Percentiles rank a stretch among this genome's conserved stretches.
phyloP scores from a whole-genome alignment of 148 eudicot genomes.

The Cornus suecica region DNA sequence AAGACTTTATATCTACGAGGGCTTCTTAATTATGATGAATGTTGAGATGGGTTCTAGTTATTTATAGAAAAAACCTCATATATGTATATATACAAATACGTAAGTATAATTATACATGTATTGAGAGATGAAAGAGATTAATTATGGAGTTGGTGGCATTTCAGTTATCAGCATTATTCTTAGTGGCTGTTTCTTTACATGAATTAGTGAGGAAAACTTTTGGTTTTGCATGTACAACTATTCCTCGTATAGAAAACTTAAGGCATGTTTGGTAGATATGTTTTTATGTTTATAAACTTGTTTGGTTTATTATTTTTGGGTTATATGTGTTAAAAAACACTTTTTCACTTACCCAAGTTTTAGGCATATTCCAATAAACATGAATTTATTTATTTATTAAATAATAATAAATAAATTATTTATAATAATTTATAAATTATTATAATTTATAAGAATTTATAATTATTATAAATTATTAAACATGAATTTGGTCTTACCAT shows the following conservation, averaged over 20 bases:
- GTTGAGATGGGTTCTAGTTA: not conserved
- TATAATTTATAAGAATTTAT: too few species aligned
- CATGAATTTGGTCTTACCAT: too few species aligned
- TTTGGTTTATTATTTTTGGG: too few species aligned
- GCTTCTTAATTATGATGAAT: slow-evolving; percentile 22
- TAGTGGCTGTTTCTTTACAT: not conserved
- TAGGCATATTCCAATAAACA: too few species aligned
- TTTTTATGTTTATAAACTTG: too few species aligned
- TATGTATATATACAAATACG: not conserved
- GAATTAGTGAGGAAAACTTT: slow-evolving; percentile 3
- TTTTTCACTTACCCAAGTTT: too few species aligned
- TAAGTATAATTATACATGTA: not conserved
- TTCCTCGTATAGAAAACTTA: not conserved
- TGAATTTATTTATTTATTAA: too few species aligned
- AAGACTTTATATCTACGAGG: slow-evolving; percentile 8
- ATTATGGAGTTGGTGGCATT: slow-evolving; percentile 30
- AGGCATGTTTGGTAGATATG: too few species aligned
- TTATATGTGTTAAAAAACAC: too few species aligned
- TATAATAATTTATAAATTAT: too few species aligned
- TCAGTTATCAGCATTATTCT: slow-evolving; percentile 5
- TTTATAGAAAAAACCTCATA: not conserved
- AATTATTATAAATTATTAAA: too few species aligned
- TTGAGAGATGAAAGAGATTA: slow-evolving; percentile 1
- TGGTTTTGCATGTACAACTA: not conserved
- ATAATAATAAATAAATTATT: too few species aligned